Conservation (phyloP, 805 yeast species). For the Wickerhamiella hasegawae region DNA sequence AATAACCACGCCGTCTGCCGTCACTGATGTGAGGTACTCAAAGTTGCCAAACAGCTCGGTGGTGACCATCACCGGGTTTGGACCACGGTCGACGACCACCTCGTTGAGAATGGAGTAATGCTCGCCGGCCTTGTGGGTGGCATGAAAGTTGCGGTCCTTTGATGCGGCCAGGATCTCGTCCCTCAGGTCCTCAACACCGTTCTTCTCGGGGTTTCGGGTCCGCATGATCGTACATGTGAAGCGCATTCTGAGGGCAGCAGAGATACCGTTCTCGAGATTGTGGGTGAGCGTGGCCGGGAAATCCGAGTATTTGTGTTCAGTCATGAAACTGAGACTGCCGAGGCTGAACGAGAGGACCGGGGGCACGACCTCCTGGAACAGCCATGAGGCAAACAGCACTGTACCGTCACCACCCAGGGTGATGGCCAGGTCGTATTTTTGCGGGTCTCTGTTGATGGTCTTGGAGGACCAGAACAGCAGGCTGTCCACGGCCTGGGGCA, state of each 20-base stretch:
- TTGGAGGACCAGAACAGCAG: constrained; percentile 49
- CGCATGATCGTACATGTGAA: constrained; percentile 56
- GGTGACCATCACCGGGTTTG: constrained; percentile 81
- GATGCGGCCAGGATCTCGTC: constrained; percentile 29
- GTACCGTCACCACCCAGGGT: constrained; percentile 98
- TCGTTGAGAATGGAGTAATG: constrained; percentile 64
- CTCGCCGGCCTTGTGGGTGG: constrained; percentile 20
- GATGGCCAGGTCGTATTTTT: constrained; percentile 55
- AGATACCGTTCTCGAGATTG: constrained; percentile 55
- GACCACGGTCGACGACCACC: constrained; percentile 83
- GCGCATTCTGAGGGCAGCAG: constrained; percentile 71
- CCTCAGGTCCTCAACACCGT: constrained; percentile 20
- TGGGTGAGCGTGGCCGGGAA: constrained; percentile 42
- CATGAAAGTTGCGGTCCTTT: constrained; percentile 12
- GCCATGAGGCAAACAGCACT: constrained; percentile 70
- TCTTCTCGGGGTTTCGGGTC: constrained; percentile 14
- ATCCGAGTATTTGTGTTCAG: constrained; percentile 67
- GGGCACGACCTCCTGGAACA: constrained; percentile 75
- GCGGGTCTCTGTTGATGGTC: constrained; percentile 26
- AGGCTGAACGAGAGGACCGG: constrained; percentile 80
- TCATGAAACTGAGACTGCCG: constrained; percentile 85
- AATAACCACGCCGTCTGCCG: constrained; percentile 83
- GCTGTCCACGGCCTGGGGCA: constrained; percentile 30
- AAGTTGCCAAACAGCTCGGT: constrained; percentile 83
- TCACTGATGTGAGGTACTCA: constrained; percentile 69